phyloP scores from a whole-genome alignment of 164 flowering plant species.

The Dillenia turbinata region DNA sequence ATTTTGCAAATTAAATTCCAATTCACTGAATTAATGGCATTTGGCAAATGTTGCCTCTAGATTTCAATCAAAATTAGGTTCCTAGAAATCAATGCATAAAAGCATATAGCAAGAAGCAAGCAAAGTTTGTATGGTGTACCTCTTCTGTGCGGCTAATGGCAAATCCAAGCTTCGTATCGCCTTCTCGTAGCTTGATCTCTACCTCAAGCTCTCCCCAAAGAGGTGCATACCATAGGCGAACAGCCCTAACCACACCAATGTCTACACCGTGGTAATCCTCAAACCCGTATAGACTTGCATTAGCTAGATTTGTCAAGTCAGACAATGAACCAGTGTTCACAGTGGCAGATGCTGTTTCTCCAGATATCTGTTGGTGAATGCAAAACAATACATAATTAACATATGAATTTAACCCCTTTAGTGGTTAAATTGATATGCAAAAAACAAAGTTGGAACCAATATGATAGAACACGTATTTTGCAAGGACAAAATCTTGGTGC shows the following conservation, averaged over 20 bases:
- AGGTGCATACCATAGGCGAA: constrained; percentile 92
- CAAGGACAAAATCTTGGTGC: neutral
- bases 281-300: constrained; percentile 83
- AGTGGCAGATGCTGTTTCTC: constrained; percentile 83
- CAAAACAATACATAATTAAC: neutral
- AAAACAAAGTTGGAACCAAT: too few species aligned
- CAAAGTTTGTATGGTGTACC: constrained; percentile 31
- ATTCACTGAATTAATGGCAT: too few species aligned
- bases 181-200: constrained; percentile 64
- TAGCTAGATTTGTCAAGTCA: constrained; percentile 73
- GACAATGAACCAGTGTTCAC: constrained; percentile 80
- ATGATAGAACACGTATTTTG: too few species aligned
- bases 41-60: too few species aligned
- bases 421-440: too few species aligned
- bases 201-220: constrained; percentile 60
- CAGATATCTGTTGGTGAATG: constrained; percentile 60
- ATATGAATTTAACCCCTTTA: too few species aligned
- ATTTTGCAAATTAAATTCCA: too few species aligned
- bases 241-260: constrained; percentile 90
- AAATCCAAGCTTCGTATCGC: constrained; percentile 79
- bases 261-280: constrained; percentile 99
- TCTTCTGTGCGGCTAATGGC: constrained; percentile 94
- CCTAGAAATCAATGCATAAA: too few species aligned
- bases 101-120: neutral
- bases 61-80: too few species aligned